Evolutionary conservation across 2,329 filamentous ascomycete genomes (phyloP).

Genomic region (Pseudopyricularia javanii): DNA sequence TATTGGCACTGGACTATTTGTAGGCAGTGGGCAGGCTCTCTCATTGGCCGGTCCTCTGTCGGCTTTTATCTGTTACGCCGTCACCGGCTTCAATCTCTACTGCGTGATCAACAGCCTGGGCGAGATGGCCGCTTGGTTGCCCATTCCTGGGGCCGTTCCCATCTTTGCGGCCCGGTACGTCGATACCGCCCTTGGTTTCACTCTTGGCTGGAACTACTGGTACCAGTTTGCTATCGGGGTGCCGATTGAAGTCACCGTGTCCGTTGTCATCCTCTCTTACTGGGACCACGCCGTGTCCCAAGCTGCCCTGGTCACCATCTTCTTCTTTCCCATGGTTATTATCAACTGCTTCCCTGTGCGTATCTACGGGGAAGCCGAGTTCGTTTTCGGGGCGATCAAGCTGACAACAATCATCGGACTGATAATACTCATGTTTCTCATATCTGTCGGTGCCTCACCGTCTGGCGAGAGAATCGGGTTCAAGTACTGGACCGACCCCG

Average conservation of each 20-base stretch:
- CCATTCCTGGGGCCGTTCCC: constrained; percentile 39
- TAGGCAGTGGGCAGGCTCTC: constrained; percentile 31
- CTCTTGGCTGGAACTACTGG: constrained; percentile 39
- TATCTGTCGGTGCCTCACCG: constrained; percentile 32
- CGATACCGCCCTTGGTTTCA: constrained; percentile 32
- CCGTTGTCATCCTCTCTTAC: constrained; percentile 46
- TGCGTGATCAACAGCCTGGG: constrained; percentile 29
- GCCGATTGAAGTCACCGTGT: constrained; percentile 37
- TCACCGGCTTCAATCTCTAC: constrained; percentile 31
- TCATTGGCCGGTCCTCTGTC: constrained; percentile 28
- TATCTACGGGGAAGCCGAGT: constrained; percentile 9
- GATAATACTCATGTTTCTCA: constrained; percentile 35
- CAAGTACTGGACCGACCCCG: constrained; percentile 29
- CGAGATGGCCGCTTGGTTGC: constrained; percentile 50
- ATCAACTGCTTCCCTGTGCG: constrained; percentile 4
- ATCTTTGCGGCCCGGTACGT: constrained; percentile 35
- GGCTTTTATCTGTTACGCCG: constrained; percentile 25
- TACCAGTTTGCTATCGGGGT: constrained; percentile 37
- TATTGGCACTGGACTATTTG: constrained; percentile 35
- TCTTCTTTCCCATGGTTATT: constrained; percentile 2
- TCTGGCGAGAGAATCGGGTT: constrained; percentile 30
- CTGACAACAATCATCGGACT: constrained; percentile 34
- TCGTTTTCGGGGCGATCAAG: constrained; percentile 20
- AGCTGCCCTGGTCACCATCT: constrained; percentile 1
- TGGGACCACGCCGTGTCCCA: constrained; percentile 51